phyloP scores from a whole-genome alignment of 305 asterid genomes.

The Rubia peregrina region DNA sequence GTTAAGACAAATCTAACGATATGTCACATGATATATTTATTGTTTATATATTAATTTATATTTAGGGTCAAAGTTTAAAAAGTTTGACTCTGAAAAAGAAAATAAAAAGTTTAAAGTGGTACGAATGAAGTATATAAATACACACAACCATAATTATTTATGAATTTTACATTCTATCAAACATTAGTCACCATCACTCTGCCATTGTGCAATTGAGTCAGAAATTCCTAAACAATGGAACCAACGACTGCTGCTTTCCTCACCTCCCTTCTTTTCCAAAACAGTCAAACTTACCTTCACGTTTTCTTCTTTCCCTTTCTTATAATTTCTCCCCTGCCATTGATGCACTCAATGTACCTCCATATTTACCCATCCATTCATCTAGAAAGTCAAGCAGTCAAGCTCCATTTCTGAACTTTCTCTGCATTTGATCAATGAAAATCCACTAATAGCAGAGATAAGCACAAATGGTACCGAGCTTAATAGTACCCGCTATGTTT shows the following conservation, averaged over 20 bases:
- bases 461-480: background rate
- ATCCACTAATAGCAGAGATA: background rate
- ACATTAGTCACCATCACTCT: background rate
- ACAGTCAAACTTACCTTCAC: background rate
- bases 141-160: no score
- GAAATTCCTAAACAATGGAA: conserved; percentile 1
- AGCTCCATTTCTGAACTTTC: background rate
- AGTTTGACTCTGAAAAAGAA: no score
- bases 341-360: background rate
- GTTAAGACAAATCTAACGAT: no score
- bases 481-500: background rate
- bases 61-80: no score
- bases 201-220: no score
- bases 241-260: background rate
- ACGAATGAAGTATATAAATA: no score
- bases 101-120: no score
- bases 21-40: no score
- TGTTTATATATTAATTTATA: no score
- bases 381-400: background rate
- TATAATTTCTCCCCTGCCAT: background rate
- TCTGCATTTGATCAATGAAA: background rate
- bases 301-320: background rate
- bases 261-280: background rate
- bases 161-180: no score
- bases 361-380: background rate